Percentiles rank a stretch among this genome's conserved stretches.
phyloP scores from a whole-genome alignment of 2,329 filamentous ascomycete genomes.

The Trichoderma sp. region DNA sequence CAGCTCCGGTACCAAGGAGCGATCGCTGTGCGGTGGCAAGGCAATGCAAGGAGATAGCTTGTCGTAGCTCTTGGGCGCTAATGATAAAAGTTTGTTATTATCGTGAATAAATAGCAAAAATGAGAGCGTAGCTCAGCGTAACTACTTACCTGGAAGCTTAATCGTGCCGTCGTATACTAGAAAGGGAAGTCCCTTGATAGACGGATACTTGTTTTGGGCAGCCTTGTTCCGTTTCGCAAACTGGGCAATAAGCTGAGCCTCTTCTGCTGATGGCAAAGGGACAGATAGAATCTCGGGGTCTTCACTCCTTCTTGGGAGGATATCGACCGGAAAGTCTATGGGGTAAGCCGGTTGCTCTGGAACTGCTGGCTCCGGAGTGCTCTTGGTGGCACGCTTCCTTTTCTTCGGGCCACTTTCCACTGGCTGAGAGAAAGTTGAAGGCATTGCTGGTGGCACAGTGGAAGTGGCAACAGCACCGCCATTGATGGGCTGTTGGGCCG shows the following conservation, averaged over 20 bases:
- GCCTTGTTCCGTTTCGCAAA: constrained; percentile 43
- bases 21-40: constrained; percentile 43
- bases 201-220: constrained; percentile 42
- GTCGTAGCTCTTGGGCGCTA: constrained; percentile 48
- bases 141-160: constrained; percentile 41
- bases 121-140: not conserved
- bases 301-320: constrained; percentile 37
- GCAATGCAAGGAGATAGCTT: constrained; percentile 48
- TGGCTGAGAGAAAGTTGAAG: constrained; percentile 25
- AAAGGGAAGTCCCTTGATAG: constrained; percentile 43
- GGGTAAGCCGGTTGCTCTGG: constrained; percentile 33
- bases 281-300: constrained; percentile 39
- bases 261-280: constrained; percentile 39
- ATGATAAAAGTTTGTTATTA: not conserved
- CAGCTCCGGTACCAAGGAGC: constrained; percentile 43
- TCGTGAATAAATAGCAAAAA: not conserved
- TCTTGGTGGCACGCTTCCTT: constrained; percentile 41
- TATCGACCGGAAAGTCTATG: constrained; percentile 37
- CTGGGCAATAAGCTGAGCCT: constrained; percentile 40
- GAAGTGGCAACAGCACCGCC: constrained; percentile 20
- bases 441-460: not conserved
- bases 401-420: constrained; percentile 41
- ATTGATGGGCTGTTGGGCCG: constrained; percentile 31
- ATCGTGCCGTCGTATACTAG: constrained; percentile 42
- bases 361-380: constrained; percentile 31